These are phyloP conservation scores for Calocybe cyanea DNA, from an alignment of 768 basidiomycete species.

Conservation along the genomic window DNA sequence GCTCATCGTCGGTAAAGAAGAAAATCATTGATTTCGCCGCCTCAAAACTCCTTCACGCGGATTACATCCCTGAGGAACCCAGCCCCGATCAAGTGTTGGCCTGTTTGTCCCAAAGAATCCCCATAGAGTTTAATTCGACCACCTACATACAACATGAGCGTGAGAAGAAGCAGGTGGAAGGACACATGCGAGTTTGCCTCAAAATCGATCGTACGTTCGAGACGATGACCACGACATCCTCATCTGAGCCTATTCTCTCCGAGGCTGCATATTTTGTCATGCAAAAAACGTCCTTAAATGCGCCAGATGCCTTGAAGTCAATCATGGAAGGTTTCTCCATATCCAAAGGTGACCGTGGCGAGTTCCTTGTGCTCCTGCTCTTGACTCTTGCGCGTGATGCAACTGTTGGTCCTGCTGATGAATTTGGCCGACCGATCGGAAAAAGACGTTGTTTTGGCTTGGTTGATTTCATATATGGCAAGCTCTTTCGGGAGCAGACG, in stretches of 20 bases:
- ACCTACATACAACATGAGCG: constrained; percentile 13
- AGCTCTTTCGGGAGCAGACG: too few species aligned
- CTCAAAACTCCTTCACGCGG: too few species aligned
- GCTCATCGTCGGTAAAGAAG: too few species aligned
- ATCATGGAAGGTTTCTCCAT: constrained; percentile 11
- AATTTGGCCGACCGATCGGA: too few species aligned
- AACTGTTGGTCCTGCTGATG: neutral
- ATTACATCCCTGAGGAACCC: too few species aligned
- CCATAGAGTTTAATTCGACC: neutral
- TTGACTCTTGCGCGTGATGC: constrained; percentile 1
- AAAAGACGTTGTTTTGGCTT: too few species aligned
- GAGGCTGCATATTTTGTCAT: neutral
- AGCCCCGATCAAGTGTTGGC: too few species aligned
- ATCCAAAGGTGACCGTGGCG: constrained; percentile 20
- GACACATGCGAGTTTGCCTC: constrained; percentile 28
- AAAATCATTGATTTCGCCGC: too few species aligned
- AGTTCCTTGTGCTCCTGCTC: constrained; percentile 16
- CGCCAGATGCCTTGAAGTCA: neutral
- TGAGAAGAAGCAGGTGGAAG: constrained; percentile 25
- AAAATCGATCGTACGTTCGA: constrained; percentile 14
- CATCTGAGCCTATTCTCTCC: too few species aligned
- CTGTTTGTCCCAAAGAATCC: too few species aligned
- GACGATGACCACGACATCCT: neutral
- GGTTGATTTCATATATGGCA: too few species aligned
- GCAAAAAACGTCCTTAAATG: too few species aligned